Evolutionary conservation across 768 basidiomycete genomes (phyloP), one percentile per base, ranked within the genome.

Genomic region (Kondoa malvinella): DNA sequence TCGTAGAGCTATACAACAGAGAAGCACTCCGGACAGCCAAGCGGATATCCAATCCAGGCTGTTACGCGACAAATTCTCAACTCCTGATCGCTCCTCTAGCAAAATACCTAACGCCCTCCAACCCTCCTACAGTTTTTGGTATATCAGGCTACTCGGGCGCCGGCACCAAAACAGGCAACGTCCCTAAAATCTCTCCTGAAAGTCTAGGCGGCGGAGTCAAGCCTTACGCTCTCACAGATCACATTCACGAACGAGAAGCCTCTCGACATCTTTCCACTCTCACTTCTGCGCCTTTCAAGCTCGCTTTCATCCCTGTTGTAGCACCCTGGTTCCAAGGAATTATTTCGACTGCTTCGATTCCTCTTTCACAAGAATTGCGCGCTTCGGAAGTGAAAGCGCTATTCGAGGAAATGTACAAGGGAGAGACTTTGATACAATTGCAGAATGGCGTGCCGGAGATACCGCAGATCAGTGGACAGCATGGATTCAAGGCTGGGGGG

Each of bases 211-310:
- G 87, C 15, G 88, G 86, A 1, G 78, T 96, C 61, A 83, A 85
- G 65, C 86, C 92, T 4, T 99, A 99, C 78, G 74, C 89, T 0
- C 79, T 99, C 61, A 99, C 95, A 16, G 92, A 92, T 77, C 95
- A 99, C 78, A 95, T 99, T 74, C 95, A 99, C 80, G 95, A 99
- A 77, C 88, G 95, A 58, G 95, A 99, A 78, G 89, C 92, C 0
- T 85, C 86, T 1, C 80, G 80, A 72, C 95, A 95, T 77, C 84
- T 99, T 64, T 84, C 87, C 4, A 86, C 86, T 31, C 92, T 99
- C 77, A 78, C 88, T 56, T 90, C 92, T 40, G 59, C 69, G 33
- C 72, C 72, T 4, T 77, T 80, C 72, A 83, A 85, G 72, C 75
- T 96, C 63, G 88, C 87, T 33, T 97, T 99, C 78, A 79, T 90